phyloP scores from a whole-genome alignment of 257 asterid genomes.

The Pogostemon cablin region DNA sequence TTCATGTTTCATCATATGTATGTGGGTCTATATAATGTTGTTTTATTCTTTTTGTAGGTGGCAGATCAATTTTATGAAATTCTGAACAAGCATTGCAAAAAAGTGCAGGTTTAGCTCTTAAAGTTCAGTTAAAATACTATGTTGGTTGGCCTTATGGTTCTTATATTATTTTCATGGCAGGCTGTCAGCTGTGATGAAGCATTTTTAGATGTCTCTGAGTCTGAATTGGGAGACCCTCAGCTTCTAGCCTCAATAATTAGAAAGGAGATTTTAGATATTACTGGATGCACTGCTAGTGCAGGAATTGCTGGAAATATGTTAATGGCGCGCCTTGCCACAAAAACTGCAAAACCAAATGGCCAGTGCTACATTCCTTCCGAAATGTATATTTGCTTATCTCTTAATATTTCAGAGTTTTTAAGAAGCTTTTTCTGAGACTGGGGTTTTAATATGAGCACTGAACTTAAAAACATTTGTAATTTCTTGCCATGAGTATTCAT shows the following conservation, averaged over 20 bases:
- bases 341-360: constrained; percentile 91
- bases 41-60: constrained; percentile 58
- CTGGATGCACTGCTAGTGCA: constrained; percentile 96
- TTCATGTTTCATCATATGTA: constrained; percentile 14
- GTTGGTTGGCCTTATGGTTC: constrained; percentile 27
- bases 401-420: constrained; percentile 16
- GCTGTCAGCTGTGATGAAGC: constrained; percentile 99
- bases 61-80: constrained; percentile 92
- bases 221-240: constrained; percentile 67
- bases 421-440: constrained; percentile 18
- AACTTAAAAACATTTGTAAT: constrained; percentile 18
- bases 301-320: constrained; percentile 97
- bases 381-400: constrained; percentile 44
- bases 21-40: constrained; percentile 16
- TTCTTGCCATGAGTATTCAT: neutral
- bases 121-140: constrained; percentile 24
- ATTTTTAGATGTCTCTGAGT: constrained; percentile 78
- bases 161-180: constrained; percentile 46
- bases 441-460: constrained; percentile 4
- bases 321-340: constrained; percentile 95
- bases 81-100: constrained; percentile 85
- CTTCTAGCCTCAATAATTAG: constrained; percentile 72
- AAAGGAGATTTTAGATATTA: constrained; percentile 63
- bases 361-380: constrained; percentile 77
- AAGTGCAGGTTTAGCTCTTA: constrained; percentile 71